Base-by-base conservation (phyloP, 495 filamentous ascomycete species). In the Penicillium arizonense region DNA sequence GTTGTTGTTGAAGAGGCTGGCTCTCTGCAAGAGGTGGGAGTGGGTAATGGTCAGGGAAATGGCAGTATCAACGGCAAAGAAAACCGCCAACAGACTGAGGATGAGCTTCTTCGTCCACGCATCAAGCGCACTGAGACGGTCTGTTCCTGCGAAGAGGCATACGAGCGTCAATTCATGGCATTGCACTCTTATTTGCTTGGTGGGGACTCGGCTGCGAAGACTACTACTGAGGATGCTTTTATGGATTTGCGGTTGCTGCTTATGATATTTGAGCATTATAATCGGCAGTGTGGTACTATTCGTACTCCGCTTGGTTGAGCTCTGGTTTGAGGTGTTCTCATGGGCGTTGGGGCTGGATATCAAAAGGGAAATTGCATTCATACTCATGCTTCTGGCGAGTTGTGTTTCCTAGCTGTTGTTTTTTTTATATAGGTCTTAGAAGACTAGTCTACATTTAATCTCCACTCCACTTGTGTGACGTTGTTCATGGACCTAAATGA, bases 131-230 rank as follows among this genome's bases (percentile, higher is more conserved):
- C 65, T 5, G 68, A 74, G 48, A 61, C 69, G 8, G 53, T 70
- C 39, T 72, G 67, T 52, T 71, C 67, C 5, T 81, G 72, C 58
- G 76, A 81, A 41, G 81, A 85, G 48, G 62, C 82, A 4, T 84
- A 79, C 56, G 71, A 68, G 44, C 62, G 67, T 2, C 78, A 84
- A 61, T 61, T 83, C 52, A 62, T 63, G 52, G 72, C 75, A 41
- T 47, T 85, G 56, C 70, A 81, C 59, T 64, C 64, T 3, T 77
- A 75, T 55, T 49, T 82, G 5, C 56, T 62, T 6, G 61, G 73
- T 13, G 73, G 67, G 1, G 68, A 59, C 51, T 9, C 52, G 2
- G 51, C 49, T 44, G 68, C 70, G 12, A 83, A 82, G 62, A 85
- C 82, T 3, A 78, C 69, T 4, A 64, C 68, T 3, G 54, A 64